Percentiles rank a stretch among this genome's conserved stretches.
Conservation (phyloP, 345 rosid species). For the Acer yangbiense region DNA sequence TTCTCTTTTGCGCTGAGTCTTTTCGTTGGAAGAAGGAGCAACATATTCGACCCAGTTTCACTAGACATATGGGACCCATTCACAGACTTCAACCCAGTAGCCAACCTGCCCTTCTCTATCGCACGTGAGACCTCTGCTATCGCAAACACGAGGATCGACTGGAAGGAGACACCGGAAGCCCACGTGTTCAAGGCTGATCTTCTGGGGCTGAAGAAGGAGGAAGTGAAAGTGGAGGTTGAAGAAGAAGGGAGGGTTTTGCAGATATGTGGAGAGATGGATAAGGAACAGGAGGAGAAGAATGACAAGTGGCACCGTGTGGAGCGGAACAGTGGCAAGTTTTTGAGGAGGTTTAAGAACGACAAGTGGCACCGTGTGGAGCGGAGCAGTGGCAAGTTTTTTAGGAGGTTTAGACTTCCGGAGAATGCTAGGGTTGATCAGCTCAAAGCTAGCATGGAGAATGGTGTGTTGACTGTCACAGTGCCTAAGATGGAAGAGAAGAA, state of each 20-base stretch:
- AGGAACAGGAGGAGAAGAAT: slow-evolving; percentile 24
- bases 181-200: slow-evolving; percentile 40
- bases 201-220: slow-evolving; percentile 41
- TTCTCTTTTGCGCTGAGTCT: slow-evolving; percentile 22
- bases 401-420: slow-evolving; percentile 34
- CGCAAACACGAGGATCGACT: slow-evolving; percentile 33
- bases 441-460: slow-evolving; percentile 38
- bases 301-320: no score
- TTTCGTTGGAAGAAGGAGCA: slow-evolving; percentile 29
- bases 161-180: slow-evolving; percentile 43
- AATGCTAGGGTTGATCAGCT: slow-evolving; percentile 34
- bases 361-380: slow-evolving; percentile 44
- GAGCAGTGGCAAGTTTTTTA: slow-evolving; percentile 27
- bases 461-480: slow-evolving; percentile 22
- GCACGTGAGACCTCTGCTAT: slow-evolving; percentile 21
- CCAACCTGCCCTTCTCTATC: background rate
- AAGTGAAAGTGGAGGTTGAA: slow-evolving; percentile 41
- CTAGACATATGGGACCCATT: slow-evolving; percentile 32
- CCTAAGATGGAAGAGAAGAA: slow-evolving; percentile 32
- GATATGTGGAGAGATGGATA: slow-evolving; percentile 35
- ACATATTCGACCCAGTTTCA: slow-evolving; percentile 38
- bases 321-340: no score
- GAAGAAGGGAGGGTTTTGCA: slow-evolving; percentile 24
- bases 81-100: slow-evolving; percentile 1
- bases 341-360: slow-evolving; percentile 20